phyloP scores from a whole-genome alignment of 2,329 filamentous ascomycete species.

The Talaromyces sp. region DNA sequence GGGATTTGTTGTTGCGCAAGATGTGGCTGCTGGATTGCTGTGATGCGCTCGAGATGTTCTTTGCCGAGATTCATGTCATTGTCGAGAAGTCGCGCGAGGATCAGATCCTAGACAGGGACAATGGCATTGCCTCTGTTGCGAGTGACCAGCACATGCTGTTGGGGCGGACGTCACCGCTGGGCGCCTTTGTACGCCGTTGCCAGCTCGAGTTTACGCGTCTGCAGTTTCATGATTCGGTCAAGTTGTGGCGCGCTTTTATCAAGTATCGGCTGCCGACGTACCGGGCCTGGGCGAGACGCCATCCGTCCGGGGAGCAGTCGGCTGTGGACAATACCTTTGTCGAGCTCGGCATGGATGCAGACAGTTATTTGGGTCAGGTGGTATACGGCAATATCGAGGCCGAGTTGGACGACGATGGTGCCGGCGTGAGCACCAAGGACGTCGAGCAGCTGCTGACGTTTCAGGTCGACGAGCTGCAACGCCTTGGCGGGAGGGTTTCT shows the following conservation, averaged over 20 bases:
- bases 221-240: slow-evolving; percentile 70
- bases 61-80: slow-evolving; percentile 54
- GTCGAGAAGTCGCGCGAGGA: slow-evolving; percentile 61
- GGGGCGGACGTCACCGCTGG: slow-evolving; percentile 71
- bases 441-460: slow-evolving; percentile 78
- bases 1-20: slow-evolving; percentile 75
- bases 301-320: slow-evolving; percentile 38
- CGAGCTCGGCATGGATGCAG: slow-evolving; percentile 51
- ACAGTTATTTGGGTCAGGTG: slow-evolving; percentile 43
- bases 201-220: slow-evolving; percentile 74
- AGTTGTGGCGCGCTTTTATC: slow-evolving; percentile 78
- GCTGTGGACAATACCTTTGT: slow-evolving; percentile 61
- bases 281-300: slow-evolving; percentile 51
- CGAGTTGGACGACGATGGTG: slow-evolving; percentile 33
- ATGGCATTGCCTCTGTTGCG: slow-evolving; percentile 44
- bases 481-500: slow-evolving; percentile 73
- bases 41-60: slow-evolving; percentile 73
- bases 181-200: slow-evolving; percentile 70
- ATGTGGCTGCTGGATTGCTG: slow-evolving; percentile 82
- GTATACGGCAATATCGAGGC: slow-evolving; percentile 46
- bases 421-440: slow-evolving; percentile 66
- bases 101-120: slow-evolving; percentile 50
- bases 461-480: slow-evolving; percentile 82
- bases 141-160: slow-evolving; percentile 52
- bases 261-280: slow-evolving; percentile 74